Evolutionary conservation across 805 yeast species (phyloP), one percentile per base, ranked within the genome.

Genomic region (Schwanniomyces pseudopolymorphus): DNA sequence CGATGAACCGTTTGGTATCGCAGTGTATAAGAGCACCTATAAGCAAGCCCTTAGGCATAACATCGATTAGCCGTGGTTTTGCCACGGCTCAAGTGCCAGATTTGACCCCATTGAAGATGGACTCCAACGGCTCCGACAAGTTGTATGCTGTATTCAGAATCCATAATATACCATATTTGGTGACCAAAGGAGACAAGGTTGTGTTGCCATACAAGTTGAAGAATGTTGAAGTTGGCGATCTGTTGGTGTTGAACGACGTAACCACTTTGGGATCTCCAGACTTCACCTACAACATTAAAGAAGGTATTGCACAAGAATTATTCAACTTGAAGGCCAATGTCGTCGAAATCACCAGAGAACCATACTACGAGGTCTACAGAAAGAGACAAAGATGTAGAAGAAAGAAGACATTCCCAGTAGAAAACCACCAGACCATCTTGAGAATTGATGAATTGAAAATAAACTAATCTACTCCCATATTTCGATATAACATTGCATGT

Each of bases 131-230:
- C 2, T 60, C 61, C 24, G 53, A 59, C 37, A 80, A 80, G 51
- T 67, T 92, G 26, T 94, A 89, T 61, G 98, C 98, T 39, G 75
- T 88, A 7, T 78, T 92, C 54, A 83, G 81, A 55, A 79, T 94
- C 33, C 94, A 89, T 70, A 81, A 85, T 66, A 83, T 89, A 66
- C 89, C 94, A 37, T 90, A 88, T 60, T 72, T 94, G 50, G 94
- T 94, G 14, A 90, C 98, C 21, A 81, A 84, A 54, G 99, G 99
- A 19, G 99, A 94, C 65, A 79, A 76, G 53, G 79, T 94, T 43
- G 78, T 83, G 20, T 67, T 94, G 33, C 97, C 97, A 2, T 91
- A 80, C 66, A 79, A 82, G 52, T 61, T 94, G 73, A 85, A 83
- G 57, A 79, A 81, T 44, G 94, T 85, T 9, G 76, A 83, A 43